Base-by-base conservation (phyloP, 495 filamentous ascomycete genomes). In the Penicillium ucsense region DNA sequence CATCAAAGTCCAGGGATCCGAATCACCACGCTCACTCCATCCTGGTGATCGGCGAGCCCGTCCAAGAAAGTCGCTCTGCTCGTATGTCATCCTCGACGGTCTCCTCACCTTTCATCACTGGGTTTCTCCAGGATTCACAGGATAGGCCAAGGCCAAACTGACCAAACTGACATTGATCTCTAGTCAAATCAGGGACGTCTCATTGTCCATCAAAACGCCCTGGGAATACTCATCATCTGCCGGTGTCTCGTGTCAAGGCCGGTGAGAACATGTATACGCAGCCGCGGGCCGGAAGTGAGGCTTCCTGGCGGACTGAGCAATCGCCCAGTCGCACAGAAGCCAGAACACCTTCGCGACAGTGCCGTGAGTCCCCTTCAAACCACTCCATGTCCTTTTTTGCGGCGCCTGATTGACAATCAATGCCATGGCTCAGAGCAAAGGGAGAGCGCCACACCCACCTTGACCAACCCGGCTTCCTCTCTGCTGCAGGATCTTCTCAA, bases 401-500 rank as follows among this genome's bases (percentile, higher is more conserved):
- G 31, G 41, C 10, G 2, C 20, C n/a, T 43, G 31, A 2, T 20
- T 9, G 6, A n/a, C 3, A 12, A 5, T 6, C 6, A 8, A 9
- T 35, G 11, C 2, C 7, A 43, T 35, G 3, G 12, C 2, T 9
- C 38, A 69, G 65, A 48, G 48, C 66, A 62, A 4, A 60, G 59
- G 5, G 64, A 68, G 8, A 48, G 48, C 4, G 55, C 50, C 11
- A 56, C 56, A 4, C 55, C 64, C 3, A 55, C 66, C 30, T 45
- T 67, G 1, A 67, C 71, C 3, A 75, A 75, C 34, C 72, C 73
- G 4, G 63, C 67, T 0, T 77, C 74, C 1, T 61, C 56, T 11
- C 54, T 77, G 0, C 45, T 77, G 27, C 72, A 76, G 39, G 73
- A 69, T 49, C 51, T 74, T 33, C 50, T 77, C 8, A 72, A 73